phyloP scores from a whole-genome alignment of 495 filamentous ascomycete species.

The Margaritispora aquatica region DNA sequence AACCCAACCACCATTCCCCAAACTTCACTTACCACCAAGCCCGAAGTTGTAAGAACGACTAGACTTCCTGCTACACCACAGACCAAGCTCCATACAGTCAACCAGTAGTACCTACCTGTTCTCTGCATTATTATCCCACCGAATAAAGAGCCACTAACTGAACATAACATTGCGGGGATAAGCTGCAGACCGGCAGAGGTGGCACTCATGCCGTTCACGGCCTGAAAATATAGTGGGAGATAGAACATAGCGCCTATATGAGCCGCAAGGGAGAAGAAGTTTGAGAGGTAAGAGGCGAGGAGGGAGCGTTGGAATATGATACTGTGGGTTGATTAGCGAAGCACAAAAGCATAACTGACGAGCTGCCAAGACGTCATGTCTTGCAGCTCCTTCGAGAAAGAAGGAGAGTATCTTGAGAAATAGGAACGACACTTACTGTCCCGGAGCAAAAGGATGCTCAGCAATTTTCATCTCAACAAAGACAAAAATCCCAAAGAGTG shows the following conservation, averaged over 20 bases:
- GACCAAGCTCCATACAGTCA: conserved; percentile 60
- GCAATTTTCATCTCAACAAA: conserved; percentile 68
- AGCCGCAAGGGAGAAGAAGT: conserved; percentile 69
- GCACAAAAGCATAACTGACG: no score
- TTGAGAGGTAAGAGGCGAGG: conserved; percentile 62
- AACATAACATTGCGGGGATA: conserved; percentile 51
- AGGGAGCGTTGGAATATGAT: conserved; percentile 70
- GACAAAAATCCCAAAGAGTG: conserved; percentile 62
- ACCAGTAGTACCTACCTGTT: conserved; percentile 72
- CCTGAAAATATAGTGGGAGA: conserved; percentile 76
- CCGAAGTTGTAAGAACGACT: conserved; percentile 60
- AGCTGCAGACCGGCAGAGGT: conserved; percentile 59
- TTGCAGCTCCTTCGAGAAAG: no score
- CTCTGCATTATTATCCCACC: conserved; percentile 67
- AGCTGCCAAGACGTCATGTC: no score
- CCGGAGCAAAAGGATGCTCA: conserved; percentile 71
- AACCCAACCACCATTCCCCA: conserved; percentile 51
- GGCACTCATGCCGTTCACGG: conserved; percentile 59
- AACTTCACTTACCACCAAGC: conserved; percentile 34
- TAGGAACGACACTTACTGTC: no score
- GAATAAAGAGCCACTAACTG: conserved; percentile 62
- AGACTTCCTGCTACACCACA: no score
- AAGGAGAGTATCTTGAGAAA: no score
- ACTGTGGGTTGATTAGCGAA: no score
- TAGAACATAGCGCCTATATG: conserved; percentile 67